These are phyloP conservation scores for Cordyceps fumosorosea DNA, from an alignment of 2,329 filamentous ascomycete genomes.

Conservation along the genomic window DNA sequence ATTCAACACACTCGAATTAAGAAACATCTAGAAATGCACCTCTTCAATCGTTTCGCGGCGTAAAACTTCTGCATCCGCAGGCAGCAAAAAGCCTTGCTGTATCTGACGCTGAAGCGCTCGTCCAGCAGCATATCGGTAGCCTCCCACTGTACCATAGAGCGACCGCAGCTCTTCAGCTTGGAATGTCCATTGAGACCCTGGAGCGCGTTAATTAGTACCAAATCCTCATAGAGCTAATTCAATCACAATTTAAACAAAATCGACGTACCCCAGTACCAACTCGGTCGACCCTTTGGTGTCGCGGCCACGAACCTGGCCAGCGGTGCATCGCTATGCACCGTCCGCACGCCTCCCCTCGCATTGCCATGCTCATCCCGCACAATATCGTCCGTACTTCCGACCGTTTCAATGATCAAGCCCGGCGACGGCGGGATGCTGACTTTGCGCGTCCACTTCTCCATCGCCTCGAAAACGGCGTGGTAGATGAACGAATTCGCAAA, in stretches of 20 bases:
- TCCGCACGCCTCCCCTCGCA: constrained; percentile 16
- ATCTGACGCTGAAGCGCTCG: background rate
- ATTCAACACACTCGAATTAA: too few relatives aligned
- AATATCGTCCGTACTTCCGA: constrained; percentile 13
- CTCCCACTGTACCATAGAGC: background rate
- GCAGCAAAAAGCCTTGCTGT: background rate
- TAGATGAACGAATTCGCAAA: constrained; percentile 18
- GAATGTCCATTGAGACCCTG: background rate
- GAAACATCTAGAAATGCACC: background rate
- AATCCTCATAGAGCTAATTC: too few relatives aligned
- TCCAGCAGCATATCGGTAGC: background rate
- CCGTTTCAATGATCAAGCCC: background rate
- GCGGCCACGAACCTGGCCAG: constrained; percentile 15
- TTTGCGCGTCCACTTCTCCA: constrained; percentile 13
- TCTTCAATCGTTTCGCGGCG: background rate
- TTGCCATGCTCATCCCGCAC: constrained; percentile 17
- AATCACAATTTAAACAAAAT: background rate
- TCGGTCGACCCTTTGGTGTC: constrained; percentile 17
- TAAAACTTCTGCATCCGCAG: background rate
- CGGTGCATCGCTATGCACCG: constrained; percentile 15
- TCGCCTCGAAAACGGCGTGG: constrained; percentile 16
- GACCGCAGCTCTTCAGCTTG: background rate
- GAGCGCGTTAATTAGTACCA: background rate
- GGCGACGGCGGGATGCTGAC: background rate
- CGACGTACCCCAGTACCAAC: constrained; percentile 17